A percentile compares a stretch with the other conserved stretches of the same genome.
Evolutionary conservation across 495 filamentous ascomycete genomes (phyloP).

Genomic region (Chaetomium tenue): DNA sequence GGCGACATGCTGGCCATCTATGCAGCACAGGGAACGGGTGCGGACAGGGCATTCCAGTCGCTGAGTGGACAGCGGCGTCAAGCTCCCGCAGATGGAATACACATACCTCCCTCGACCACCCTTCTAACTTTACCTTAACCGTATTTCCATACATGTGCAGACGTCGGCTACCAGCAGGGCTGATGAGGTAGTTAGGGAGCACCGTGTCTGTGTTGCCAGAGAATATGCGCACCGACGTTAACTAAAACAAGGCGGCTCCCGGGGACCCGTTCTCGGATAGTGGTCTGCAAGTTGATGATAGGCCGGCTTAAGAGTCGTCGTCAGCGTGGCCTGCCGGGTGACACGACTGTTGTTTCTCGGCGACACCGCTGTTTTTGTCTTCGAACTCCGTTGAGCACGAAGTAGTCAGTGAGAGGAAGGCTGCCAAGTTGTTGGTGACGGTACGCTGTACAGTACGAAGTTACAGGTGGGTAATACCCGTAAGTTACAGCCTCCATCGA

Average conservation of each 20-base stretch:
- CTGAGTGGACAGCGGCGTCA: neutral
- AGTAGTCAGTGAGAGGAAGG: neutral
- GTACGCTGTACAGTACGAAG: too few relatives aligned
- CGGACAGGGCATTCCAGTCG: constrained; percentile 5
- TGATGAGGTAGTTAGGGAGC: neutral
- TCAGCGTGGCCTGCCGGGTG: constrained; percentile 2
- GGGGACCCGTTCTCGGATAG: neutral
- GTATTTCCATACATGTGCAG: neutral
- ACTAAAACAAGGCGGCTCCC: neutral
- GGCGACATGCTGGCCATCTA: neutral
- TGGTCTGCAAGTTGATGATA: constrained; percentile 1
- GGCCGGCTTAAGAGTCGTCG: constrained; percentile 8
- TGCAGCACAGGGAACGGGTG: neutral
- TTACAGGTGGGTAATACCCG: too few relatives aligned
- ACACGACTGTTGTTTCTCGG: neutral
- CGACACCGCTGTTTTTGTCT: neutral
- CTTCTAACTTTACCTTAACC: too few relatives aligned
- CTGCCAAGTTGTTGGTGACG: too few relatives aligned
- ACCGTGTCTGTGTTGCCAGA: neutral
- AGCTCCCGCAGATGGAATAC: neutral
- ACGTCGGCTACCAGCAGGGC: constrained; percentile 2
- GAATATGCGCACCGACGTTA: neutral
- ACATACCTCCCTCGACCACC: neutral
- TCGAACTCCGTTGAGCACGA: neutral
- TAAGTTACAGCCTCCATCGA: neutral